Percentiles rank a stretch among this genome's conserved stretches.
Evolutionary conservation across 495 filamentous ascomycete species (phyloP).

Genomic region (Penicillium desertorum): DNA sequence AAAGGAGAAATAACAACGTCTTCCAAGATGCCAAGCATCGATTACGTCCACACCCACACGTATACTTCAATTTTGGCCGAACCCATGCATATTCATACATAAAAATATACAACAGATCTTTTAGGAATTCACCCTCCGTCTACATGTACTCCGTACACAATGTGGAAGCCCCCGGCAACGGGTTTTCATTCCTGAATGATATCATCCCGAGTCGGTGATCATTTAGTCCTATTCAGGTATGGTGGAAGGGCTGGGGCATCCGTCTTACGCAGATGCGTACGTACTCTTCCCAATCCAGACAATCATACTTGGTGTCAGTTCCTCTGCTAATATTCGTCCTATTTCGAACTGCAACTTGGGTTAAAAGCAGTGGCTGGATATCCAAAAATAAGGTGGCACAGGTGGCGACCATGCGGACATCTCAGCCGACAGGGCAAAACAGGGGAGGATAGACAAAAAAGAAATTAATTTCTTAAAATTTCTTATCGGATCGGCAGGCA

Average conservation of each 20-base stretch:
- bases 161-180: constrained; percentile 1
- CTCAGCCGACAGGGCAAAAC: background rate
- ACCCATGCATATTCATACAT: no score
- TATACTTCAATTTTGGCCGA: background rate
- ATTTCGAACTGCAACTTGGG: background rate
- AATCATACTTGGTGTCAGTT: background rate
- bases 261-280: constrained; percentile 12
- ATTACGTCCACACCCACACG: background rate
- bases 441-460: no score
- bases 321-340: background rate
- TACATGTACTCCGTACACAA: background rate
- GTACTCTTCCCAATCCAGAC: background rate
- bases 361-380: background rate
- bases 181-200: constrained; percentile 7
- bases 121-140: background rate
- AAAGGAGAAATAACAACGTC: background rate
- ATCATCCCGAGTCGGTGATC: constrained; percentile 10
- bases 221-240: constrained; percentile 11
- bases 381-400: background rate
- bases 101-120: no score
- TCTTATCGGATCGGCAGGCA: background rate
- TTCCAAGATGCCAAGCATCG: background rate
- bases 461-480: background rate
- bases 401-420: background rate
- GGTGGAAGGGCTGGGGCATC: constrained; percentile 1